phyloP scores from a whole-genome alignment of 768 basidiomycete genomes.

The Tricholoma bakamatsutake region DNA sequence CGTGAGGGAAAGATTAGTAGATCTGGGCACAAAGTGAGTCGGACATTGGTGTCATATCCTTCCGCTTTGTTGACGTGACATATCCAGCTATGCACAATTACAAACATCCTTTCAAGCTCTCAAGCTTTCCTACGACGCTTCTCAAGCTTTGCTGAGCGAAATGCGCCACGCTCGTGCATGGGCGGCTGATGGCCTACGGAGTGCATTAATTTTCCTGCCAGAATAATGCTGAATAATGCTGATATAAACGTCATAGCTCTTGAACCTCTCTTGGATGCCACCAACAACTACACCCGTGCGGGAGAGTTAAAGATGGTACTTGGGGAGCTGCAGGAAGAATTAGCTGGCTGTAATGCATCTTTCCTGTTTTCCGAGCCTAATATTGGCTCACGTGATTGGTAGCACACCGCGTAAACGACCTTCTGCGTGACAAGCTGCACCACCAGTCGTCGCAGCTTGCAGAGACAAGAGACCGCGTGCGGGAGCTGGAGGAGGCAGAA shows the following conservation, averaged over 20 bases:
- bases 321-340: slow-evolving; percentile 20
- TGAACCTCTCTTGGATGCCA: slow-evolving; percentile 20
- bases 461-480: slow-evolving; percentile 24
- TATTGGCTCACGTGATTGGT: background rate
- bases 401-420: slow-evolving; percentile 34
- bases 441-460: slow-evolving; percentile 27
- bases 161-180: slow-evolving; percentile 3
- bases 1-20: slow-evolving; percentile 2
- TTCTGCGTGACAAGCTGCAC: slow-evolving; percentile 34
- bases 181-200: slow-evolving; percentile 6
- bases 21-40: slow-evolving; percentile 9
- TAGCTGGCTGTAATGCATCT: slow-evolving; percentile 21
- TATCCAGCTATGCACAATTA: slow-evolving; percentile 7
- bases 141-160: background rate
- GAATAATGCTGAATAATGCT: background rate
- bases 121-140: slow-evolving; percentile 3
- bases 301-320: slow-evolving; percentile 19
- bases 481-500: slow-evolving; percentile 32
- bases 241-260: slow-evolving; percentile 1
- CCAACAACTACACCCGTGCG: slow-evolving; percentile 13
- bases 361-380: background rate
- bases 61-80: background rate
- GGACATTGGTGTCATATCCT: background rate
- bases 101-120: slow-evolving; percentile 2
- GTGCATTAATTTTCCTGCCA: background rate